Evolutionary conservation across 1,139 yeast genomes (phyloP).

Genomic region (Geotrichum carabidarum): DNA sequence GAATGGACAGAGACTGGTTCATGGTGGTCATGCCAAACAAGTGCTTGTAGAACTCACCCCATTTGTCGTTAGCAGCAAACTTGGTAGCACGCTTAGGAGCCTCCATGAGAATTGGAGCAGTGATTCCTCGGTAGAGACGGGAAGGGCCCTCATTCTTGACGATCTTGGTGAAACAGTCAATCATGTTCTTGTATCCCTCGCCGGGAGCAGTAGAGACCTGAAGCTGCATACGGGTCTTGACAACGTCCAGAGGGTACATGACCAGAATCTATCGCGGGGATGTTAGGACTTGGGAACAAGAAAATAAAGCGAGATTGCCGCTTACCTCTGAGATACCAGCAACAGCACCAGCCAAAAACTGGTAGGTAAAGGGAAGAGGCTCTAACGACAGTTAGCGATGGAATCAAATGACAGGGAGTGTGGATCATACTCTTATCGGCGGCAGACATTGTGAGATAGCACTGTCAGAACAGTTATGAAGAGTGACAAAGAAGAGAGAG

Average conservation of each 20-base stretch:
- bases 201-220: conserved; percentile 53
- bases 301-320: neutral
- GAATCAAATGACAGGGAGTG: neutral
- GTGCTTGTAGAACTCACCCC: conserved; percentile 79
- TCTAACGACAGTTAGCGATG: conserved; percentile 6
- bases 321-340: conserved; percentile 88
- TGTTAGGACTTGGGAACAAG: neutral
- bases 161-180: conserved; percentile 78
- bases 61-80: conserved; percentile 96
- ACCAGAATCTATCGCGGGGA: conserved; percentile 54
- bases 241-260: conserved; percentile 97
- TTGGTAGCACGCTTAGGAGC: conserved; percentile 97
- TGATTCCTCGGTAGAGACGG: conserved; percentile 84
- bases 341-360: conserved; percentile 89
- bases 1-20: conserved; percentile 77
- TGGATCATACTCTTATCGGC: conserved; percentile 10
- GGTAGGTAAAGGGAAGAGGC: conserved; percentile 78
- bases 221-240: conserved; percentile 94
- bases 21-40: conserved; percentile 64
- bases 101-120: conserved; percentile 96
- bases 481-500: conserved; percentile 1
- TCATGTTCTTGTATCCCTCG: conserved; percentile 70
- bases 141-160: conserved; percentile 78
- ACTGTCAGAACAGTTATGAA: neutral
- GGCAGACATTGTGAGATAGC: conserved; percentile 4